Conservation (phyloP, 352 stramenopile genomes). For the Elongisporangium undulatum region DNA sequence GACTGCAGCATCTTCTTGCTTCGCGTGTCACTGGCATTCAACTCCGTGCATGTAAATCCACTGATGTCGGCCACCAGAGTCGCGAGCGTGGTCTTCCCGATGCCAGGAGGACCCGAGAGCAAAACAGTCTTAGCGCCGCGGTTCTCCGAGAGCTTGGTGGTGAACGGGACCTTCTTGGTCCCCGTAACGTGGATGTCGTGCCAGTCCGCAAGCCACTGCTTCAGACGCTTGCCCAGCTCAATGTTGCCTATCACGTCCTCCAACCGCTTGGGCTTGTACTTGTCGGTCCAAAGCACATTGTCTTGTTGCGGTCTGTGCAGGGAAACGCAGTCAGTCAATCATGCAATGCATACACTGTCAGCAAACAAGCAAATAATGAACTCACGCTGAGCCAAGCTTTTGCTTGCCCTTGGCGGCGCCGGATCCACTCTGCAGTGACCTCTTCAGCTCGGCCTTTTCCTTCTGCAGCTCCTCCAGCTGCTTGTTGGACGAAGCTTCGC, state of each 20-base stretch:
- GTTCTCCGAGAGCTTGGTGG: conserved; percentile 81
- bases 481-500: conserved; percentile 56
- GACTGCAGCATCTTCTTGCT: conserved; percentile 96
- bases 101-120: conserved; percentile 95
- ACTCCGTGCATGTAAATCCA: conserved; percentile 92
- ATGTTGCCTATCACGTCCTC: conserved; percentile 94
- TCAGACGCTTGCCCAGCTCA: conserved; percentile 86
- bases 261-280: conserved; percentile 92
- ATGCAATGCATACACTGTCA: conserved; percentile 3
- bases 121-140: conserved; percentile 92
- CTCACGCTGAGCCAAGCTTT: conserved; percentile 37
- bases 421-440: conserved; percentile 6
- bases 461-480: conserved; percentile 46
- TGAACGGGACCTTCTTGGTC: conserved; percentile 80
- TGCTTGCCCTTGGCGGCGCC: conserved; percentile 48
- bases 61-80: conserved; percentile 89
- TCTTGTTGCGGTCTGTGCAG: conserved; percentile 24
- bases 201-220: conserved; percentile 80
- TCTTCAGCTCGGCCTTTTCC: conserved; percentile 54
- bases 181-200: conserved; percentile 78
- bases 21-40: conserved; percentile 98
- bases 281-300: conserved; percentile 93
- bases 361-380: conserved; percentile 3
- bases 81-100: conserved; percentile 95
- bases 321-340: background rate